These are phyloP conservation scores for Vitis rotundifolia DNA, from an alignment of 164 flowering plant genomes.

Conservation along the genomic window DNA sequence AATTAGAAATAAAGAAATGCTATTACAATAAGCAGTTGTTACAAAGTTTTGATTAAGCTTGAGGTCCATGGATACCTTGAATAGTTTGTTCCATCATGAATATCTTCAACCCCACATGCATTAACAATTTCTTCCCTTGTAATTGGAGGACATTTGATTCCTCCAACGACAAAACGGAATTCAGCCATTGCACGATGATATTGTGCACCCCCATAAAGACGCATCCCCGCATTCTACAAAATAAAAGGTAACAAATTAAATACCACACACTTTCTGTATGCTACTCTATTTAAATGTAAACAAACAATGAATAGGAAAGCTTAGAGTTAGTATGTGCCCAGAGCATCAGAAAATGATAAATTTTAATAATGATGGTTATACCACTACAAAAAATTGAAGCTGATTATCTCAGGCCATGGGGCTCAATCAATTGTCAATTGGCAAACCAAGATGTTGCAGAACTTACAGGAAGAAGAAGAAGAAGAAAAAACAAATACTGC, in stretches of 20 bases:
- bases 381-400: too few species aligned
- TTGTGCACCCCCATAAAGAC: conserved; percentile 98
- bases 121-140: conserved; percentile 96
- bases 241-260: neutral
- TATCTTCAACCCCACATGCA: conserved; percentile 99
- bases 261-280: neutral
- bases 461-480: neutral
- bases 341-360: neutral
- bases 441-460: neutral
- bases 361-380: neutral
- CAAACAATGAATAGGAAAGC: neutral
- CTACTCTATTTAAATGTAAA: neutral
- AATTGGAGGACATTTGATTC: conserved; percentile 91
- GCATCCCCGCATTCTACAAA: conserved; percentile 91
- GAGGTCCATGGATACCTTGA: conserved; percentile 57
- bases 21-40: neutral
- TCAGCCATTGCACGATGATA: conserved; percentile 99
- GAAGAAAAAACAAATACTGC: neutral
- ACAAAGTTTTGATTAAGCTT: neutral
- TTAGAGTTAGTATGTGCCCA: neutral
- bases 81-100: conserved; percentile 96
- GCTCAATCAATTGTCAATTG: neutral
- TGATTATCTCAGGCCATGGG: neutral
- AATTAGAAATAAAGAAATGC: neutral
- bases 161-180: conserved; percentile 96